phyloP scores from a whole-genome alignment of 1,284 basidiomycete species.

The Malassezia obtusa region DNA sequence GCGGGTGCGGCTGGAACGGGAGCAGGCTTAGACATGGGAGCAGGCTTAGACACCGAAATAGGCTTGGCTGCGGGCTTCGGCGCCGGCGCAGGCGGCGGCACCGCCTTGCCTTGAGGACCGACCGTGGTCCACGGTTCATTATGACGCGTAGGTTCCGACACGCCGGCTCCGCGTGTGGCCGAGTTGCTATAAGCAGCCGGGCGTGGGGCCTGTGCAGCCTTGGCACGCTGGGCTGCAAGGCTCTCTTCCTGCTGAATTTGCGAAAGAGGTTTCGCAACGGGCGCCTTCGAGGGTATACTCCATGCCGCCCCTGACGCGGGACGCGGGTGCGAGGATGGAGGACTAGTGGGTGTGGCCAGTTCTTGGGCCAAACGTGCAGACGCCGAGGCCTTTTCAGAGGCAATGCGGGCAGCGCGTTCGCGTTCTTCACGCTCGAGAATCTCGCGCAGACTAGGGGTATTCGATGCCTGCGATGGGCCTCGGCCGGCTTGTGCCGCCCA shows the following conservation, averaged over 20 bases:
- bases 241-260: constrained; percentile 93
- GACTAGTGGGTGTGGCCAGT: constrained; percentile 56
- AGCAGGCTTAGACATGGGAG: not conserved
- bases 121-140: constrained; percentile 10
- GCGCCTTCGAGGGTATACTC: constrained; percentile 17
- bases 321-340: constrained; percentile 53
- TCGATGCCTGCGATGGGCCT: constrained; percentile 25
- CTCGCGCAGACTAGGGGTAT: constrained; percentile 63
- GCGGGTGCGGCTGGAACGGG: no score
- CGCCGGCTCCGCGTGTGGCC: constrained; percentile 30
- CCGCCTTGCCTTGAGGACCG: constrained; percentile 1
- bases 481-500: constrained; percentile 7
- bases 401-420: not conserved
- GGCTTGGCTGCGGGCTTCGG: not conserved
- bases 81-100: constrained; percentile 1
- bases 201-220: constrained; percentile 55
- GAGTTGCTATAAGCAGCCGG: constrained; percentile 35
- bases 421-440: constrained; percentile 89
- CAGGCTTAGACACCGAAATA: not conserved
- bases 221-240: constrained; percentile 51
- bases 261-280: constrained; percentile 83
- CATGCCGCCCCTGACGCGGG: constrained; percentile 29
- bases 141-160: not conserved
- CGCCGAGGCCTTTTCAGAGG: not conserved
- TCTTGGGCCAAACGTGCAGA: constrained; percentile 25